These are phyloP conservation scores for Aspergillus indologenus DNA, from an alignment of 495 filamentous ascomycete genomes.

Conservation along the genomic window DNA sequence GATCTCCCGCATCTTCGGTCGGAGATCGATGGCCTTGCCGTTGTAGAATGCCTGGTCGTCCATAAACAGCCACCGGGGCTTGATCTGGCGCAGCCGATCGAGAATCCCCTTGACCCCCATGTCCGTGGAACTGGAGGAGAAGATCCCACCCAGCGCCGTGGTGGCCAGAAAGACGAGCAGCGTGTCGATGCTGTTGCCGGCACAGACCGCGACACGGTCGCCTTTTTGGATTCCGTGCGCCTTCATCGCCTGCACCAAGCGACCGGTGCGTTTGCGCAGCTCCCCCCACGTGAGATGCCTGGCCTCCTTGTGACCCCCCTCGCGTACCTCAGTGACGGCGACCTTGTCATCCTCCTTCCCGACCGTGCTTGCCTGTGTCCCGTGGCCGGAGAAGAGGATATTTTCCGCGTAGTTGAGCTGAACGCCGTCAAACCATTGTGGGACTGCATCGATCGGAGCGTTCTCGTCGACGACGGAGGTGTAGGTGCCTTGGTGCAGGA, in stretches of 20 bases:
- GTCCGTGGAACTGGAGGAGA: conserved; percentile 71
- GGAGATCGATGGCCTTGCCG: conserved; percentile 67
- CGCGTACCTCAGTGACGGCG: conserved; percentile 68
- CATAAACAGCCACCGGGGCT: conserved; percentile 71
- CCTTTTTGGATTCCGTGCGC: conserved; percentile 61
- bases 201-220: conserved; percentile 69
- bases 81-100: conserved; percentile 68
- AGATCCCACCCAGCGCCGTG: conserved; percentile 64
- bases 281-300: conserved; percentile 61
- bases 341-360: conserved; percentile 69
- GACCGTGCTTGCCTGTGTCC: conserved; percentile 8
- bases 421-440: conserved; percentile 49
- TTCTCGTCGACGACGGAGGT: conserved; percentile 62
- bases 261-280: conserved; percentile 53
- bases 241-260: conserved; percentile 59
- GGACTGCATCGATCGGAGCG: conserved; percentile 57
- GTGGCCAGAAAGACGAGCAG: conserved; percentile 62
- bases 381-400: conserved; percentile 48
- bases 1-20: conserved; percentile 66
- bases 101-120: conserved; percentile 75
- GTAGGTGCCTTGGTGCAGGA: conserved; percentile 62
- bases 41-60: conserved; percentile 79
- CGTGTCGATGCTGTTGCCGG: conserved; percentile 71
- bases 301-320: conserved; percentile 55
- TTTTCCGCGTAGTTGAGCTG: conserved; percentile 81